These are phyloP conservation scores for Paraphaeosphaeria sporulosa DNA, from an alignment of 2,329 filamentous ascomycete species.

Conservation along the genomic window DNA sequence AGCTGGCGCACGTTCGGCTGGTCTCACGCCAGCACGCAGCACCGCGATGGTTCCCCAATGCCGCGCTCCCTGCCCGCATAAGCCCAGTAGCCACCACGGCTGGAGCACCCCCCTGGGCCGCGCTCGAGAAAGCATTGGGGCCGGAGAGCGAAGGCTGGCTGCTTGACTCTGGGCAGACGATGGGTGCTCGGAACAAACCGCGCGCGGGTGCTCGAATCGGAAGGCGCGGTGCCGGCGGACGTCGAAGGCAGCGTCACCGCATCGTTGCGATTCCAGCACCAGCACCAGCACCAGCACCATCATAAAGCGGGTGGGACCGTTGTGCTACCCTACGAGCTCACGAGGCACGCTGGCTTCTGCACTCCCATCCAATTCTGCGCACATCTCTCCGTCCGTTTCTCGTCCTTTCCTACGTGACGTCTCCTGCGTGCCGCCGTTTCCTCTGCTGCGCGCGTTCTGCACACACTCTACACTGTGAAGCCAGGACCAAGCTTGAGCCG, in stretches of 20 bases:
- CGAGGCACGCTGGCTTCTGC: too few relatives aligned
- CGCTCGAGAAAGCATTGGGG: background rate
- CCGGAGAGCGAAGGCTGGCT: background rate
- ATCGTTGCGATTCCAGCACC: background rate
- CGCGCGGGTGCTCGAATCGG: background rate
- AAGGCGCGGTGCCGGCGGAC: background rate
- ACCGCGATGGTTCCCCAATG: background rate
- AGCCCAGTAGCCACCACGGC: background rate
- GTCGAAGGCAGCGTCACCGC: background rate
- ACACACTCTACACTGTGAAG: too few relatives aligned
- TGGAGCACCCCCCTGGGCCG: background rate
- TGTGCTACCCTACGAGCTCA: too few relatives aligned
- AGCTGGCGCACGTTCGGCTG: background rate
- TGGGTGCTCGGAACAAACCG: background rate
- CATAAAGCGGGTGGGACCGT: too few relatives aligned
- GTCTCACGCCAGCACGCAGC: conserved; percentile 5
- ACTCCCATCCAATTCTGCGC: too few relatives aligned
- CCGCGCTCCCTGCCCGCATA: background rate
- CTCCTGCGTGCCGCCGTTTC: background rate
- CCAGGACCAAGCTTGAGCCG: background rate
- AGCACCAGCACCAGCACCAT: too few relatives aligned
- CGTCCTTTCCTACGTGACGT: too few relatives aligned
- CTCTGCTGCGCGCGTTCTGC: background rate
- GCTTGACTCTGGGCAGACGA: background rate
- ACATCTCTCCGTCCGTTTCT: too few relatives aligned